Conservation (phyloP, 2,329 filamentous ascomycete genomes). For the Stagonosporopsis tanaceti region DNA sequence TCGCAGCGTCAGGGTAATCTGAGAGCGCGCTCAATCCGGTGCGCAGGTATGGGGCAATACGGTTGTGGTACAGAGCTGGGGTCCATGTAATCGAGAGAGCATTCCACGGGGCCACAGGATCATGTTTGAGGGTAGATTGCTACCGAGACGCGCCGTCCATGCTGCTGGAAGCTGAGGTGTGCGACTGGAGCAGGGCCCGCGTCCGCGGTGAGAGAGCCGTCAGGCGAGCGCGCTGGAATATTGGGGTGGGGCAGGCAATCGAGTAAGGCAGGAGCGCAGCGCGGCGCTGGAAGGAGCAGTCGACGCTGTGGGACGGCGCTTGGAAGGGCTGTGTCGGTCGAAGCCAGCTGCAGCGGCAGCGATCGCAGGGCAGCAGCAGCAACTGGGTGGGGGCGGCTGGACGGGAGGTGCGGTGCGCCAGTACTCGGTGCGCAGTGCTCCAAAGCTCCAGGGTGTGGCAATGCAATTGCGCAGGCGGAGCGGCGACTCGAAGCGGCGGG, state of each 20-base stretch:
- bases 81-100: conserved; percentile 48
- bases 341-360: conserved; percentile 10
- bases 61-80: conserved; percentile 48
- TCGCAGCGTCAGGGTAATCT: conserved; percentile 9
- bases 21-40: conserved; percentile 43
- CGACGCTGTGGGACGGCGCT: conserved; percentile 36
- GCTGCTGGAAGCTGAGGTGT: conserved; percentile 34
- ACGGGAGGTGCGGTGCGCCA: conserved; percentile 1
- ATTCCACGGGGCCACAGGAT: conserved; percentile 40
- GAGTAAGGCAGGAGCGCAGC: conserved; percentile 27
- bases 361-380: conserved; percentile 24
- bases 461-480: conserved; percentile 7
- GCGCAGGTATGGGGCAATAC: conserved; percentile 51
- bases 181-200: conserved; percentile 16
- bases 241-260: conserved; percentile 8
- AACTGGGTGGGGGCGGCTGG: conserved; percentile 10
- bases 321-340: conserved; percentile 22
- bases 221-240: conserved; percentile 13
- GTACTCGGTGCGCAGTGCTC: background rate
- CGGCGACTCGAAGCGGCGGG: conserved; percentile 17
- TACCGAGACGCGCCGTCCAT: conserved; percentile 48
- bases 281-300: conserved; percentile 23
- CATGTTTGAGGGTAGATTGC: conserved; percentile 42
- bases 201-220: conserved; percentile 15
- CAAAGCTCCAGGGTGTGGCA: conserved; percentile 3